Conservation (phyloP, 164 flowering plant genomes). For the Taxillus chinensis region DNA sequence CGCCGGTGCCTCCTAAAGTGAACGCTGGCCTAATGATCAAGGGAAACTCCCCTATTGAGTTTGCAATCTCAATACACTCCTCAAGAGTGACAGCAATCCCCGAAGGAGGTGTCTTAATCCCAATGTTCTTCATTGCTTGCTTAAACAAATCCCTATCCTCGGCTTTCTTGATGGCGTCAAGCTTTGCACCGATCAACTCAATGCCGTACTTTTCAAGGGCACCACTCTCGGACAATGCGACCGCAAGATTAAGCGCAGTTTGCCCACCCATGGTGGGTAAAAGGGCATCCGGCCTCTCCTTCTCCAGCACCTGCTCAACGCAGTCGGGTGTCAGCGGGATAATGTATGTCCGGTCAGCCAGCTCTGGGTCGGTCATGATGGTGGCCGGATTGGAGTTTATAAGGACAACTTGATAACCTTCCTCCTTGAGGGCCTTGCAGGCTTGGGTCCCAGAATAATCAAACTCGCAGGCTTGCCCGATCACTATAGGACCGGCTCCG, state of each 20-base stretch:
- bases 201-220: conserved; percentile 61
- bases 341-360: conserved; percentile 81
- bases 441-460: conserved; percentile 99
- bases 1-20: conserved; percentile 88
- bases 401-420: conserved; percentile 82
- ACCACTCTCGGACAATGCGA: conserved; percentile 81
- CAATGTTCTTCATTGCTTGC: conserved; percentile 87
- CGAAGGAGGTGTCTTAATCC: conserved; percentile 83
- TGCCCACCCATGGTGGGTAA: conserved; percentile 99
- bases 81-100: conserved; percentile 80
- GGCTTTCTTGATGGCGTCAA: conserved; percentile 86
- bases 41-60: conserved; percentile 73
- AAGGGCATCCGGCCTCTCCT: conserved; percentile 95
- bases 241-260: conserved; percentile 89
- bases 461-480: conserved; percentile 97
- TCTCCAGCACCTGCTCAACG: conserved; percentile 75
- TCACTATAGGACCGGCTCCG: conserved; percentile 94
- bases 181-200: conserved; percentile 94
- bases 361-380: conserved; percentile 94
- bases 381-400: conserved; percentile 98
- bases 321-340: conserved; percentile 85
- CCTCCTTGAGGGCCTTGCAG: conserved; percentile 81
- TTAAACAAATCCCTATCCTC: conserved; percentile 91
- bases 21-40: conserved; percentile 86
- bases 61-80: conserved; percentile 69